Evolutionary conservation across 192 early-diverging fungal species (phyloP), one percentile per base, ranked within the genome.

Genomic region (Coemansia sp.): DNA sequence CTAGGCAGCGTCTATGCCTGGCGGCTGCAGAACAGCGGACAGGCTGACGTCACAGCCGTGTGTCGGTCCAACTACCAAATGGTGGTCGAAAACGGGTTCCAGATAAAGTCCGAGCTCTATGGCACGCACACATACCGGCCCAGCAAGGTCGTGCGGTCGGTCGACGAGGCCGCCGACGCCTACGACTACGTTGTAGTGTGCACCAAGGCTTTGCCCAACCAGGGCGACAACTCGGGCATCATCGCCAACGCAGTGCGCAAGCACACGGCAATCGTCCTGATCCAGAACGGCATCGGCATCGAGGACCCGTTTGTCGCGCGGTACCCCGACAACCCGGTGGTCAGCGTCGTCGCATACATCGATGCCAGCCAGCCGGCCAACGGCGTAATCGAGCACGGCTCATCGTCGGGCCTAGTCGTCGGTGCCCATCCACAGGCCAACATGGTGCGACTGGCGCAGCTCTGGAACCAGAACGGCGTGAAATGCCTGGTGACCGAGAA

Each of bases 211-310:
- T 53, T 90, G 53, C 87, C 89, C 28, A 80, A 85, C 27, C 61
- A 86, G 0, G 78, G 79, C 60, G 82, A 85, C 53, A 78, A 83
- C 42, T 74, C 81, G 14, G 75, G 83, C 7, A 74, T 87, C 7
- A 87, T 90, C 56, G 75, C 74, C 0, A 78, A 85, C 18, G 81
- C 86, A 11, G 82, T 84, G 6, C n/a, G 20, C 4, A 71, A 64
- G 6, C 61, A 72, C 11, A 86, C 88, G 7, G 42, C 66, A 11
- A 86, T 91, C 42, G 70, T 91, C 13, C 50, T 89, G 58, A 86
- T 91, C 32, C 89, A 91, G 68, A 91, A 91, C 63, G 89, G 89
- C 7, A 79, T 91, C 22, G 86, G 83, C 0, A 77, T 88, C 42
- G 89, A 91, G 58, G 80, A 83, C 4, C 82, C 83, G 34, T 80